Evolutionary conservation across 148 eudicot species (phyloP).

Genomic region (Vaccinium macrocarpon): DNA sequence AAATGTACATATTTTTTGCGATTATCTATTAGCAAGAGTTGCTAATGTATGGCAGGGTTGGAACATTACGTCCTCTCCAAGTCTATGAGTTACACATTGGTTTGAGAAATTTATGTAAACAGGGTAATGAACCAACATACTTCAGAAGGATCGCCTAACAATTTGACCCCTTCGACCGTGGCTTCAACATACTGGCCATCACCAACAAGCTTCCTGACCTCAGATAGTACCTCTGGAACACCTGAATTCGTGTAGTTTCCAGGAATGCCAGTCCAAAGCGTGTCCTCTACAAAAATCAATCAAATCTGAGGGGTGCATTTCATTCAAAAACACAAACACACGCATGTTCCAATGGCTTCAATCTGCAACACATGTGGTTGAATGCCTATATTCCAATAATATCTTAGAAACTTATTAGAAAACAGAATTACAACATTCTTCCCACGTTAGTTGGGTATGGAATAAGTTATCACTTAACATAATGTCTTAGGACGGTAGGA

Average conservation of each 20-base stretch:
- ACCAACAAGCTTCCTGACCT: constrained; percentile 72
- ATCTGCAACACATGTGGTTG: background rate
- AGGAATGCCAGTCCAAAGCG: constrained; percentile 91
- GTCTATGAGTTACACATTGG: background rate
- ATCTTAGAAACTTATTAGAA: background rate
- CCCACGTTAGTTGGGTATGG: background rate
- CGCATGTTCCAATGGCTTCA: background rate
- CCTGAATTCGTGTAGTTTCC: constrained; percentile 61
- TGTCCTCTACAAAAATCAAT: constrained; percentile 56
- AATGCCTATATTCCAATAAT: background rate
- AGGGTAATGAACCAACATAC: constrained; percentile 39
- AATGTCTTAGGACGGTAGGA: background rate
- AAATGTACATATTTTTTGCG: background rate
- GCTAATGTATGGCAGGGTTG: constrained; percentile 4
- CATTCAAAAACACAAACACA: background rate
- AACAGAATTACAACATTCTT: background rate
- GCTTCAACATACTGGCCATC: constrained; percentile 69
- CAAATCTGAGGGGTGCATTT: background rate
- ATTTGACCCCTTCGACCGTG: constrained; percentile 47
- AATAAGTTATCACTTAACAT: background rate
- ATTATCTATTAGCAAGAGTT: background rate
- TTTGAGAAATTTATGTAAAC: background rate
- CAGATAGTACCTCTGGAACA: constrained; percentile 43
- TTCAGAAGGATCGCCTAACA: constrained; percentile 50
- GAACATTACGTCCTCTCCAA: background rate